phyloP scores from a whole-genome alignment of 2,329 filamentous ascomycete species.

The Sclerotinia glacialis region DNA sequence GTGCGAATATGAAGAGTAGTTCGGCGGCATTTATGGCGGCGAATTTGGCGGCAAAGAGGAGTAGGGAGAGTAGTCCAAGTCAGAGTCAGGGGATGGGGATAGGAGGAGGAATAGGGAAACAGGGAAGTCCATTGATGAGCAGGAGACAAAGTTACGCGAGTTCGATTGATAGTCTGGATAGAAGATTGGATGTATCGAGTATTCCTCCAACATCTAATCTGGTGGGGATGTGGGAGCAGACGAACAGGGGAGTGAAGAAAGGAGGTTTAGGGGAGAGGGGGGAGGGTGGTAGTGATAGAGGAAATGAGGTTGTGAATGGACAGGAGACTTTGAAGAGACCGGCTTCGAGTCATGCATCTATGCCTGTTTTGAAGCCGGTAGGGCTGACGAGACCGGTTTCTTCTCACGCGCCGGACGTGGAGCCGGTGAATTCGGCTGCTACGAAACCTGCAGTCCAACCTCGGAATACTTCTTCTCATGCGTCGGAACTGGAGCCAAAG shows the following conservation, averaged over 20 bases:
- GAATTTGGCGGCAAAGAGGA: conserved; percentile 59
- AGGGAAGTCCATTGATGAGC: not conserved
- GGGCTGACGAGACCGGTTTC: conserved; percentile 16
- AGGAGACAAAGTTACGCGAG: conserved; percentile 17
- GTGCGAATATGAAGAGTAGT: conserved; percentile 20
- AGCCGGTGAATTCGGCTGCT: not conserved
- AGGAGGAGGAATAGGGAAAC: conserved; percentile 1
- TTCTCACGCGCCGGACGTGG: conserved; percentile 26
- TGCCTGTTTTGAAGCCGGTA: not conserved
- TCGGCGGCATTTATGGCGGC: conserved; percentile 59
- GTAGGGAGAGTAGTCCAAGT: conserved; percentile 51
- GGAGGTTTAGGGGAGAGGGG: not conserved
- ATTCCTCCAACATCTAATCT: conserved; percentile 63
- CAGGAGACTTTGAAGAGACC: conserved; percentile 21
- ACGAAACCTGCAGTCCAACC: not conserved
- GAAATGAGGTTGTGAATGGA: not conserved
- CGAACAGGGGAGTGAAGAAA: conserved; percentile 27
- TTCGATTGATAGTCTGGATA: conserved; percentile 12
- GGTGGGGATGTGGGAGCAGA: conserved; percentile 66
- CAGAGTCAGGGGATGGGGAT: conserved; percentile 20
- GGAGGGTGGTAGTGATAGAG: not conserved
- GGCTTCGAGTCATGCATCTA: conserved; percentile 21
- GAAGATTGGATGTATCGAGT: conserved; percentile 36
- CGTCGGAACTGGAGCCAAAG: conserved; percentile 19
- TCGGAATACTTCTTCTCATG: conserved; percentile 23